Evolutionary conservation across 306 rosid species (phyloP).

Genomic region (Begonia loranthoides): DNA sequence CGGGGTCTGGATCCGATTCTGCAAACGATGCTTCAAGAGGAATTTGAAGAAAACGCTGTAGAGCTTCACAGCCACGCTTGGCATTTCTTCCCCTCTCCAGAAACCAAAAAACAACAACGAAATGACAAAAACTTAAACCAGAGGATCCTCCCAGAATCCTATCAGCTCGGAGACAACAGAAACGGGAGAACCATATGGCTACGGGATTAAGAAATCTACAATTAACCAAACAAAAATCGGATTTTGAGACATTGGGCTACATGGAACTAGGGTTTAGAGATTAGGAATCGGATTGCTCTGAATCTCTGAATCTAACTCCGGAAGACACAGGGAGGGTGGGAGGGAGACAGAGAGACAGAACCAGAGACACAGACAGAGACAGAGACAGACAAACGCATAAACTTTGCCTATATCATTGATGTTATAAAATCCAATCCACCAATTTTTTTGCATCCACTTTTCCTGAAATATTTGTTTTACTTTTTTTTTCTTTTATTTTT

Average conservation of each 20-base stretch:
- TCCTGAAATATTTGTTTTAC: not conserved
- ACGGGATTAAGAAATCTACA: constrained; percentile 6
- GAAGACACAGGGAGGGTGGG: not conserved
- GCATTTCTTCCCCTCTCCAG: constrained; percentile 37
- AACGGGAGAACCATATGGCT: constrained; percentile 2
- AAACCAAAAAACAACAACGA: not conserved
- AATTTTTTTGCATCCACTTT: not conserved
- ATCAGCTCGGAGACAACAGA: constrained; percentile 7
- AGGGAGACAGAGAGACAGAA: not conserved
- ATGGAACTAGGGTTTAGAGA: constrained; percentile 13
- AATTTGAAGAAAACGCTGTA: constrained; percentile 97
- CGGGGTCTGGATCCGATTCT: constrained; percentile 61
- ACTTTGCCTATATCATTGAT: not conserved
- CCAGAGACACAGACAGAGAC: too few species aligned
- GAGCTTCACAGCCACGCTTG: constrained; percentile 85
- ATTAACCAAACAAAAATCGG: not conserved
- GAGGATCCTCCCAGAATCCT: not conserved
- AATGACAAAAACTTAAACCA: too few species aligned
- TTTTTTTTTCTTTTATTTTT: too few species aligned
- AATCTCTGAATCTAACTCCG: not conserved
- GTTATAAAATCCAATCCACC: too few species aligned
- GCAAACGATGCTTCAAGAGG: constrained; percentile 82
- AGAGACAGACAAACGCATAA: too few species aligned
- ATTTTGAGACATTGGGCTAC: constrained; percentile 1
- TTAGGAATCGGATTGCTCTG: constrained; percentile 10